A percentile compares a stretch with the other conserved stretches of the same genome.
phyloP scores from a whole-genome alignment of 2,329 filamentous ascomycete genomes.

The Alternaria sp. region DNA sequence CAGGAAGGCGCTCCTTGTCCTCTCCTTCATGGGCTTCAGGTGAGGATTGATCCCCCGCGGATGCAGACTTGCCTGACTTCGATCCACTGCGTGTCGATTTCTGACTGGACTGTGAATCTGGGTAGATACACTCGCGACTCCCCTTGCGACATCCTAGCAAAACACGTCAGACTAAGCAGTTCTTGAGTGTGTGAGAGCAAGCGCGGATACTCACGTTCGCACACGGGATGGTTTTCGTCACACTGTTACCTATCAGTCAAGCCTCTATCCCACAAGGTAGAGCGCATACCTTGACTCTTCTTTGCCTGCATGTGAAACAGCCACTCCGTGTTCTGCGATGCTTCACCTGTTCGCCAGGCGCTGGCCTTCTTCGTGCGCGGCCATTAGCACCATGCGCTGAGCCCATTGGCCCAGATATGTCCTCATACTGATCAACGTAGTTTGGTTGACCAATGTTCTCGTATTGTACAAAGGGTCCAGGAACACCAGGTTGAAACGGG shows the following conservation, averaged over 20 bases:
- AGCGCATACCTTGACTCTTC: conserved; percentile 75
- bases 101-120: conserved; percentile 69
- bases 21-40: conserved; percentile 60
- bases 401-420: conserved; percentile 38
- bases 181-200: conserved; percentile 13
- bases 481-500: conserved; percentile 42
- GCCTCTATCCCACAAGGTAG: background rate
- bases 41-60: conserved; percentile 60
- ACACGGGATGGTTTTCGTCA: conserved; percentile 86
- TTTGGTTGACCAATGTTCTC: conserved; percentile 44
- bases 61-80: conserved; percentile 56
- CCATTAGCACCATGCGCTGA: conserved; percentile 38
- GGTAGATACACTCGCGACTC: conserved; percentile 88
- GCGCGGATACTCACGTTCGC: conserved; percentile 68
- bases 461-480: conserved; percentile 45
- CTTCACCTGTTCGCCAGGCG: conserved; percentile 76
- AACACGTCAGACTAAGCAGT: conserved; percentile 22
- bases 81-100: conserved; percentile 57
- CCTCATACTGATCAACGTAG: conserved; percentile 50
- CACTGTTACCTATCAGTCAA: conserved; percentile 66
- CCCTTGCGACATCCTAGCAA: conserved; percentile 84
- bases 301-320: conserved; percentile 89
- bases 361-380: conserved; percentile 42
- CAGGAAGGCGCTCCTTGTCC: conserved; percentile 49
- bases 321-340: conserved; percentile 93